These are phyloP conservation scores for Athelia sp. DNA, from an alignment of 1,284 basidiomycete genomes.

Conservation along the genomic window DNA sequence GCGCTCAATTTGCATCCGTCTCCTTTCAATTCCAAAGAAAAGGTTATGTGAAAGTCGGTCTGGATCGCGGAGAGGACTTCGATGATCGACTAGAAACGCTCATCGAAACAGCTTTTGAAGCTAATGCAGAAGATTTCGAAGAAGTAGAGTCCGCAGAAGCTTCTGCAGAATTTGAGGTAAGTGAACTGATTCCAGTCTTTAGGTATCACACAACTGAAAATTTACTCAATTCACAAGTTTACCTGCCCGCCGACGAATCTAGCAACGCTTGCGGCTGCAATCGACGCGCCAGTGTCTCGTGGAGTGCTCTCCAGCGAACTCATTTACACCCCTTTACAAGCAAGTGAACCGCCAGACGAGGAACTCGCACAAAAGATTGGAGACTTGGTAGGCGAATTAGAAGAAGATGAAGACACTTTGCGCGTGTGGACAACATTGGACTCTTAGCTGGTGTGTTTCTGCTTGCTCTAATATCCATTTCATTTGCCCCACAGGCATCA, in stretches of 20 bases:
- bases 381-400: slow-evolving; percentile 49
- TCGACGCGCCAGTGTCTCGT: slow-evolving; percentile 29
- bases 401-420: slow-evolving; percentile 59
- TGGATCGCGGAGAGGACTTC: slow-evolving; percentile 41
- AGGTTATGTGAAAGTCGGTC: slow-evolving; percentile 57
- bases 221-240: too few relatives aligned
- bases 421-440: slow-evolving; percentile 56
- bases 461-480: neutral
- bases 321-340: slow-evolving; percentile 41
- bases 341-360: slow-evolving; percentile 26
- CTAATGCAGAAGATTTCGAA: slow-evolving; percentile 56
- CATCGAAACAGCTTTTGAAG: slow-evolving; percentile 44
- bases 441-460: slow-evolving; percentile 7
- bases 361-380: slow-evolving; percentile 36
- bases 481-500: too few relatives aligned
- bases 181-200: too few relatives aligned
- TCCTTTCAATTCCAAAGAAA: slow-evolving; percentile 73
- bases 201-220: too few relatives aligned
- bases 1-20: slow-evolving; percentile 69
- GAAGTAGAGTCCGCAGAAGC: slow-evolving; percentile 28
- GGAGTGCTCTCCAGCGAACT: slow-evolving; percentile 53
- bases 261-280: slow-evolving; percentile 35
- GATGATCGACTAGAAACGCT: slow-evolving; percentile 39
- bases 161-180: slow-evolving; percentile 38
- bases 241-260: slow-evolving; percentile 48